These are phyloP conservation scores for Tetrapisispora nanseiensis DNA, from an alignment of 805 yeast species.

Conservation along the genomic window DNA sequence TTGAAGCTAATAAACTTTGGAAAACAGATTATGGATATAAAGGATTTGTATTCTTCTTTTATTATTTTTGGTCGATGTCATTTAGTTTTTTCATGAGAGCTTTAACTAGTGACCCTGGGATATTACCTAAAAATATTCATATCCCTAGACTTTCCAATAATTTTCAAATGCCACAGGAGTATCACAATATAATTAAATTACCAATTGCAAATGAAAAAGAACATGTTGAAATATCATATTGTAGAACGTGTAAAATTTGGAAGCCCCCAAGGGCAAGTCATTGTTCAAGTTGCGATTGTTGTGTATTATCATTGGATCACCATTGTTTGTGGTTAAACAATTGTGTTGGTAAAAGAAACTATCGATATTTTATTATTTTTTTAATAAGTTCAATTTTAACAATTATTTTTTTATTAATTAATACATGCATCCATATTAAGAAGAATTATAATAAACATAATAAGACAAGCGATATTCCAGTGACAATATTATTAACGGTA, in stretches of 20 bases:
- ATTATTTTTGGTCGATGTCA: constrained; percentile 47
- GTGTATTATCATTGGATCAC: constrained; percentile 57
- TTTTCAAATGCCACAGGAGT: constrained; percentile 44
- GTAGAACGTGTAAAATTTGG: constrained; percentile 62
- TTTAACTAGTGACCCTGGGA: constrained; percentile 60
- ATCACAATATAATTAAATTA: constrained; percentile 38
- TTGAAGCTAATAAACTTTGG: constrained; percentile 31
- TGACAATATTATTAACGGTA: constrained; percentile 44
- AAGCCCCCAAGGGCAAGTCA: constrained; percentile 69
- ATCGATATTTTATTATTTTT: constrained; percentile 49
- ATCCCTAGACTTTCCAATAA: constrained; percentile 32
- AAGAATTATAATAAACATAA: constrained; percentile 5
- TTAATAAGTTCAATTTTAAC: constrained; percentile 32
- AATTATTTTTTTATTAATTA: constrained; percentile 20
- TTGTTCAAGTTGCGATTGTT: constrained; percentile 58
- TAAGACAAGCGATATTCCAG: constrained; percentile 22
- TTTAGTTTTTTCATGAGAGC: constrained; percentile 43
- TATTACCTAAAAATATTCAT: constrained; percentile 58
- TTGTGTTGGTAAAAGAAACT: constrained; percentile 69
- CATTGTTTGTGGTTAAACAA: constrained; percentile 64
- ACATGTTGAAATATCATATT: constrained; percentile 38
- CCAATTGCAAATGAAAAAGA: constrained; percentile 31
- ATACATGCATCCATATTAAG: constrained; percentile 17
- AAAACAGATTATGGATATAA: constrained; percentile 13
- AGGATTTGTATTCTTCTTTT: constrained; percentile 39